phyloP scores from a whole-genome alignment of 352 stramenopile species.

The Pythium rishiriense region DNA sequence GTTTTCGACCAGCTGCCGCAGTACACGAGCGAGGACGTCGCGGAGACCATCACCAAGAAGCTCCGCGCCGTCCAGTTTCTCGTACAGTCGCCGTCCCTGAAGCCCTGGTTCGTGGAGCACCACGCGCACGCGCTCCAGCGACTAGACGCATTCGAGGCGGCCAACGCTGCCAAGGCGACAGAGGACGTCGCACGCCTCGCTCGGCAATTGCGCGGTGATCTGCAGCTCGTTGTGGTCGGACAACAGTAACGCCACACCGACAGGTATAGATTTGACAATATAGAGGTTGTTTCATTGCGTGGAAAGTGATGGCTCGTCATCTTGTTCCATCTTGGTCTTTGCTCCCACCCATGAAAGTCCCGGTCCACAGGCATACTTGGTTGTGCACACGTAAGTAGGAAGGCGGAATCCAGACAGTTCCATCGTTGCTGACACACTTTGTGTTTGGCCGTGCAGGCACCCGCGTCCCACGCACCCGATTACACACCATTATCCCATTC shows the following conservation, averaged over 20 bases:
- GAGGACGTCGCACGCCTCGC: slow-evolving; percentile 42
- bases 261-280: background rate
- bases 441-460: no score
- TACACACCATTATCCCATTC: no score
- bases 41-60: slow-evolving; percentile 24
- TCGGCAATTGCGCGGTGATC: slow-evolving; percentile 57
- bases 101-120: slow-evolving; percentile 37
- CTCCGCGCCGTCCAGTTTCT: slow-evolving; percentile 54
- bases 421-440: no score
- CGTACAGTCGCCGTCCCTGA: slow-evolving; percentile 38
- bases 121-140: slow-evolving; percentile 32
- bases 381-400: no score
- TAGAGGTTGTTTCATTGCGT: background rate
- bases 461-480: no score
- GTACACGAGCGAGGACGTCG: slow-evolving; percentile 20
- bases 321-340: slow-evolving; percentile 14
- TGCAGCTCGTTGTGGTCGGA: slow-evolving; percentile 56
- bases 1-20: slow-evolving; percentile 25
- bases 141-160: slow-evolving; percentile 25
- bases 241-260: background rate
- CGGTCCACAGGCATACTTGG: background rate
- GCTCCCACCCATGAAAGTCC: background rate
- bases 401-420: no score
- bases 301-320: slow-evolving; percentile 15
- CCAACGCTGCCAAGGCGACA: slow-evolving; percentile 23